Evolutionary conservation across 2,329 filamentous ascomycete genomes (phyloP).

Genomic region (Colletotrichum tamarilloi): DNA sequence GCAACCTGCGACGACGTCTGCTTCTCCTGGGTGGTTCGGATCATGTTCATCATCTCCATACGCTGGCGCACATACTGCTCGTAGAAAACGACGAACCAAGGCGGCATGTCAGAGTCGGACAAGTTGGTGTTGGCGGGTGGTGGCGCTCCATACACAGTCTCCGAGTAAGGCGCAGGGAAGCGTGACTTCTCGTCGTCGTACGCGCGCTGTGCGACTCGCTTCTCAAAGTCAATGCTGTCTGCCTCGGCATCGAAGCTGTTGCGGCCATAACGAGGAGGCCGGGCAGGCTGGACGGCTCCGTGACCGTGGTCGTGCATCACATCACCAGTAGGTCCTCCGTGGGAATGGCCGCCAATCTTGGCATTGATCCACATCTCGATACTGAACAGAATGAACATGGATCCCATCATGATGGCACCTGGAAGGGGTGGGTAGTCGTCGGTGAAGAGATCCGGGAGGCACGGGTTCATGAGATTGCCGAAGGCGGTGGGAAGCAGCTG

Average conservation of each 20-base stretch:
- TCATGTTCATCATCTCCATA: constrained; percentile 67
- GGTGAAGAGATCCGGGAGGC: constrained; percentile 70
- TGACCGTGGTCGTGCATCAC: constrained; percentile 24
- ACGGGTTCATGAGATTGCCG: constrained; percentile 60
- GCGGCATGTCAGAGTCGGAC: constrained; percentile 62
- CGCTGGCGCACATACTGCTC: constrained; percentile 72
- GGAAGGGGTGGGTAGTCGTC: constrained; percentile 70
- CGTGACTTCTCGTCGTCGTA: constrained; percentile 51
- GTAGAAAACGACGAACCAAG: constrained; percentile 73
- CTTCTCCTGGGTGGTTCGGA: constrained; percentile 50
- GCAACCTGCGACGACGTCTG: constrained; percentile 47
- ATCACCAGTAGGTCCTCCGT: constrained; percentile 64
- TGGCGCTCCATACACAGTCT: constrained; percentile 41
- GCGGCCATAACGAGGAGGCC: constrained; percentile 45
- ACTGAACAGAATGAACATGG: constrained; percentile 71
- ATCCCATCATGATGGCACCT: constrained; percentile 73
- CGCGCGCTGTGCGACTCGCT: constrained; percentile 52
- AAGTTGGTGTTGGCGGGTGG: constrained; percentile 38
- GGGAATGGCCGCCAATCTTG: constrained; percentile 68
- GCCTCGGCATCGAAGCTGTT: constrained; percentile 49
- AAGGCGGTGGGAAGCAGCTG: constrained; percentile 71
- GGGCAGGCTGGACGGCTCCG: constrained; percentile 39
- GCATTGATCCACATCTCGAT: constrained; percentile 71
- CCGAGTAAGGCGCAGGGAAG: constrained; percentile 29
- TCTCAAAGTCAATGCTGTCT: constrained; percentile 48